Evolutionary conservation across 805 yeast genomes (phyloP).

Genomic region (Clavispora asparagi): DNA sequence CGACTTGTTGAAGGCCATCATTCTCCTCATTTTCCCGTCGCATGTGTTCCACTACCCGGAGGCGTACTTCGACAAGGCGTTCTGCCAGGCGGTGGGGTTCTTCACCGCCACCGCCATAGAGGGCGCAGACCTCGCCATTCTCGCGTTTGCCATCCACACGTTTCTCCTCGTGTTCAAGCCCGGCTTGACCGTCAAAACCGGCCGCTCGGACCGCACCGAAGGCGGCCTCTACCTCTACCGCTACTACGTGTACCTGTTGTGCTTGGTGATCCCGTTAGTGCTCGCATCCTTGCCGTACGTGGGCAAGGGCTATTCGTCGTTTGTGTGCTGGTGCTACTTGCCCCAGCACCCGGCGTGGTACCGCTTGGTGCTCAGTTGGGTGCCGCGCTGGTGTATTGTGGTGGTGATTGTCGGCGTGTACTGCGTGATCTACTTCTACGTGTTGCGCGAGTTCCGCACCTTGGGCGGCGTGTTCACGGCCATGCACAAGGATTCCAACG

Average conservation of each 20-base stretch:
- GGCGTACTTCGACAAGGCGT: conserved; percentile 43
- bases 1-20: conserved; percentile 70
- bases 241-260: conserved; percentile 50
- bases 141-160: conserved; percentile 79
- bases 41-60: conserved; percentile 41
- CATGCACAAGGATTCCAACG: conserved; percentile 16
- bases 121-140: conserved; percentile 81
- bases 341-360: conserved; percentile 73
- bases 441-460: conserved; percentile 53
- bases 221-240: conserved; percentile 70
- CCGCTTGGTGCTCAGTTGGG: conserved; percentile 71
- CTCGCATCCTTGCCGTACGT: conserved; percentile 73
- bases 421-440: conserved; percentile 66
- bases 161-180: conserved; percentile 69
- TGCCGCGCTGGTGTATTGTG: conserved; percentile 67
- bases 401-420: conserved; percentile 60
- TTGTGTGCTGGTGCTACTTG: conserved; percentile 73
- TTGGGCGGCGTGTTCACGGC: conserved; percentile 45
- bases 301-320: conserved; percentile 51
- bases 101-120: conserved; percentile 76
- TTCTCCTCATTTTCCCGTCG: conserved; percentile 65
- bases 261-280: conserved; percentile 57
- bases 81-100: conserved; percentile 70
- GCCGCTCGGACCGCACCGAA: conserved; percentile 40
- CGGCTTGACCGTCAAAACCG: conserved; percentile 37